Evolutionary conservation across 257 asterid species (phyloP).

Genomic region (Cruciata laevipes): DNA sequence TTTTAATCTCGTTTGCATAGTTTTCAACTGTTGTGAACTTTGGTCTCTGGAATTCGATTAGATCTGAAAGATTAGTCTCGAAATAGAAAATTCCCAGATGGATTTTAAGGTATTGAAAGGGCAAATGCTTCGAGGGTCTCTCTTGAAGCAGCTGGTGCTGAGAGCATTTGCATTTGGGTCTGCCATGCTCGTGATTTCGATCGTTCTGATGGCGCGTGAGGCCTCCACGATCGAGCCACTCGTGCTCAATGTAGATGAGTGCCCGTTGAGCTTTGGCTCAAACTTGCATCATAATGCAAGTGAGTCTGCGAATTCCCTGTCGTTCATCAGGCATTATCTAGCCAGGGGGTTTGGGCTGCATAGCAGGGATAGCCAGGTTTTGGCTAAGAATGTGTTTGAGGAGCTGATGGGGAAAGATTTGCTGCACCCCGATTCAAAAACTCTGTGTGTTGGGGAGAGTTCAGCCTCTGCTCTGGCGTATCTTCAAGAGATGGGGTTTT

Average conservation of each 20-base stretch:
- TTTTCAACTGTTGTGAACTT: conserved; percentile 17
- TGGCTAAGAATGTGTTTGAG: conserved; percentile 44
- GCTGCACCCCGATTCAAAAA: conserved; percentile 47
- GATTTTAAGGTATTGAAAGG: conserved; percentile 44
- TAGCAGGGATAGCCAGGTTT: conserved; percentile 27
- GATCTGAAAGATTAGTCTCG: conserved; percentile 25
- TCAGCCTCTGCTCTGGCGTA: conserved; percentile 46
- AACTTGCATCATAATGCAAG: conserved; percentile 23
- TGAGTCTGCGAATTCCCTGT: conserved; percentile 22
- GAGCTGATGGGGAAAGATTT: conserved; percentile 49
- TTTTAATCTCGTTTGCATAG: conserved; percentile 21
- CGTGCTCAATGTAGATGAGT: conserved; percentile 30
- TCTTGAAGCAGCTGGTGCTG: conserved; percentile 47
- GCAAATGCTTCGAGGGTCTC: conserved; percentile 39
- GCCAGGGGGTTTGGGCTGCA: conserved; percentile 19
- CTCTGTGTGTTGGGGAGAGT: conserved; percentile 67
- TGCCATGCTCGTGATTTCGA: conserved; percentile 42
- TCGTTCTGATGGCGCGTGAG: conserved; percentile 43
- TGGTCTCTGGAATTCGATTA: conserved; percentile 12
- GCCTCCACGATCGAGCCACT: conserved; percentile 30
- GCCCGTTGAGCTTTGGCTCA: conserved; percentile 41
- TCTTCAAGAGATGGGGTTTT: conserved; percentile 57
- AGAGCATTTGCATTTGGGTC: conserved; percentile 48
- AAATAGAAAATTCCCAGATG: conserved; percentile 26
- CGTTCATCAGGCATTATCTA: conserved; percentile 20